A percentile compares a stretch with the other conserved stretches of the same genome.
Evolutionary conservation across 1,284 basidiomycete genomes (phyloP).

Genomic region (Trichosporon sp.): DNA sequence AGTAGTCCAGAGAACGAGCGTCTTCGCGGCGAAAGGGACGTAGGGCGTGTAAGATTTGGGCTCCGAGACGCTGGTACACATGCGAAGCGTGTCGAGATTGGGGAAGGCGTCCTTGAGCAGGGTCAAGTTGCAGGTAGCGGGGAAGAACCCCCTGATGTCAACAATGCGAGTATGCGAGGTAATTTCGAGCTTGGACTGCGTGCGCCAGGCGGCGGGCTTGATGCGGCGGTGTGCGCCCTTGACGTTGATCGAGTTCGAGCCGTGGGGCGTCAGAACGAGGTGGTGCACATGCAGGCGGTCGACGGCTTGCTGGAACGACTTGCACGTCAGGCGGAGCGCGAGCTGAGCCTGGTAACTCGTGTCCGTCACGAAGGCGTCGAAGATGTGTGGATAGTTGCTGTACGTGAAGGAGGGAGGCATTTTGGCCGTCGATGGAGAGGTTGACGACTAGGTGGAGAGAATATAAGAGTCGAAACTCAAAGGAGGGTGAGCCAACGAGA

Average conservation of each 20-base stretch:
- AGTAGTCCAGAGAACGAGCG: background rate
- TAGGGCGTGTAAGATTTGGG: background rate
- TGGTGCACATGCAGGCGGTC: background rate
- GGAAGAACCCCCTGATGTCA: background rate
- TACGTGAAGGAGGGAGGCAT: background rate
- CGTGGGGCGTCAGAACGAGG: background rate
- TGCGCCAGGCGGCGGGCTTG: background rate
- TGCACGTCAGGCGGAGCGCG: constrained; percentile 1
- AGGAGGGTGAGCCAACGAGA: background rate
- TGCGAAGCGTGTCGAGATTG: background rate
- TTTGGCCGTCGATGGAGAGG: background rate
- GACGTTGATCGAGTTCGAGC: background rate
- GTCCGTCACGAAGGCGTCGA: background rate
- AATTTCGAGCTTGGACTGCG: background rate
- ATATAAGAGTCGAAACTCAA: background rate
- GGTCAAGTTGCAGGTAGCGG: background rate
- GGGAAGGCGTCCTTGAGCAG: constrained; percentile 5
- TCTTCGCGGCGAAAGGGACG: background rate
- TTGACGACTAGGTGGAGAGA: background rate
- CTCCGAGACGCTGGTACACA: background rate
- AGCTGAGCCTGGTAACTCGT: background rate
- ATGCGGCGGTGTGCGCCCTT: background rate
- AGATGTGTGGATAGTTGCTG: constrained; percentile 2
- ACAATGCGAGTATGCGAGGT: background rate
- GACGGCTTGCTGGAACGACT: background rate